Evolutionary conservation across 805 yeast species (phyloP).

Genomic region (Starmerella potacharoeniae): DNA sequence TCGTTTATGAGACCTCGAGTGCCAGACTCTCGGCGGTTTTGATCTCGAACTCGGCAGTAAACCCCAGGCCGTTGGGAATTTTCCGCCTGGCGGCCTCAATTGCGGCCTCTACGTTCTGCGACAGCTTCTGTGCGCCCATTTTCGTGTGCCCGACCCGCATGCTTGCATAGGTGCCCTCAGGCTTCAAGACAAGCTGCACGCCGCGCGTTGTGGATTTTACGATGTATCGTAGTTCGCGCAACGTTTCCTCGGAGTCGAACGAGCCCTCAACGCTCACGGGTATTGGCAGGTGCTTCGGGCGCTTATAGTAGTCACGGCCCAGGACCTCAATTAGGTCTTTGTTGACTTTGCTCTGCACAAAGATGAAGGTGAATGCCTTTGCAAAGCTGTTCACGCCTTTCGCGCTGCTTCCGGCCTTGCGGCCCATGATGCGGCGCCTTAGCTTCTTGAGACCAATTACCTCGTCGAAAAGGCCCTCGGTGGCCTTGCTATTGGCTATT

Average conservation of each 20-base stretch:
- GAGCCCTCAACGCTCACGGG: constrained; percentile 7
- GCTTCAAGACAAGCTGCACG: constrained; percentile 21
- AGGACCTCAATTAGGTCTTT: constrained; percentile 20
- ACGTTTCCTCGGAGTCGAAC: constrained; percentile 1
- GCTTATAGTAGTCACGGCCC: constrained; percentile 22
- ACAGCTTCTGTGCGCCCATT: constrained; percentile 20
- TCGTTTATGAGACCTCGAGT: neutral
- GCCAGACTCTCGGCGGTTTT: constrained; percentile 23
- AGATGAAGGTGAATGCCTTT: constrained; percentile 17
- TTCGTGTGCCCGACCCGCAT: constrained; percentile 22
- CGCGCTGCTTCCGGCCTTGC: constrained; percentile 14
- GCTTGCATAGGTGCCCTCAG: constrained; percentile 12
- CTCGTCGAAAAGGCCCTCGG: constrained; percentile 21
- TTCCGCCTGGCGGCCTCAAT: constrained; percentile 2
- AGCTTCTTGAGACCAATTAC: constrained; percentile 24
- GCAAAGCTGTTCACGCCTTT: constrained; percentile 19
- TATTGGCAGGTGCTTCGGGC: constrained; percentile 20
- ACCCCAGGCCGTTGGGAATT: constrained; percentile 16
- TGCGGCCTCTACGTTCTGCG: constrained; percentile 19
- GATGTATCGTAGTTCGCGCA: constrained; percentile 3
- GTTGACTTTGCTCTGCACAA: constrained; percentile 21
- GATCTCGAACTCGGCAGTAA: constrained; percentile 15
- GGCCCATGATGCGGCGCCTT: constrained; percentile 20
- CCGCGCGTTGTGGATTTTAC: constrained; percentile 7
- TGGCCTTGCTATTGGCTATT: neutral